Base-by-base conservation (phyloP, 2,329 filamentous ascomycete genomes). In the Verticillium dahliae region DNA sequence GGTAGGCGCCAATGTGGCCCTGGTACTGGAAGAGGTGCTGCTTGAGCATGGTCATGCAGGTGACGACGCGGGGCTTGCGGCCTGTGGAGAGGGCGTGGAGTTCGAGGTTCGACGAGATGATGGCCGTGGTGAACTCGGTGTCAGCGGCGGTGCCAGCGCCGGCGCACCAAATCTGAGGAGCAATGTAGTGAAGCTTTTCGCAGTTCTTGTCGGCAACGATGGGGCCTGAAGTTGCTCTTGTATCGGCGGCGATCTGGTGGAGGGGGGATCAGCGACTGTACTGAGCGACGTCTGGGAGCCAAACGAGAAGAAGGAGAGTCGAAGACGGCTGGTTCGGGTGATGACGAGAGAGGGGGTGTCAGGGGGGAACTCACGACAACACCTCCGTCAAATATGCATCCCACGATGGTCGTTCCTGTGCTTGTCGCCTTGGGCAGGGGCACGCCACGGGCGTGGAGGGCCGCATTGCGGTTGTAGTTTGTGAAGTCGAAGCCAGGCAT, bases 181-280 rank as follows among this genome's bases (percentile, higher is more conserved):
- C 85, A 76, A 99, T 99, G 84, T 96, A 99, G 82, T 99, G 95
- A 67, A 99, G 88, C 83, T 99, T 99, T 81, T 99, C 94, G 83
- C 95, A 98, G 85, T 99, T 99, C 91, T 99, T 99, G 86, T 99
- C 95, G 78, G 96, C 96, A 70, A 99, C 95, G 78, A 99, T 99
- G 68, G 95, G 93, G 39, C 95, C 95, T 67, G 91, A 96, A 56
- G 95, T 99, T 66, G 95, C 95, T 85, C 95, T 88, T 68, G 95
- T 99, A 80, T 99, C 95, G 80, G 95, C 95, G 66, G 95, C 95
- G 78, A 99, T 98, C 90, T 93, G 38, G n/a, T 31, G 22, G 41
- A 37, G 35, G 55, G 61, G 18, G 10, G 31, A 33, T 63, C 27
- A 63, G 65, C 15, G n/a, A 27, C 22, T 52, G 18, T 52, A 22